Evolutionary conservation across 169 alveolate genomes (phyloP), one percentile per base, ranked within the genome.

Genomic region (Plasmodium reichenowi): DNA sequence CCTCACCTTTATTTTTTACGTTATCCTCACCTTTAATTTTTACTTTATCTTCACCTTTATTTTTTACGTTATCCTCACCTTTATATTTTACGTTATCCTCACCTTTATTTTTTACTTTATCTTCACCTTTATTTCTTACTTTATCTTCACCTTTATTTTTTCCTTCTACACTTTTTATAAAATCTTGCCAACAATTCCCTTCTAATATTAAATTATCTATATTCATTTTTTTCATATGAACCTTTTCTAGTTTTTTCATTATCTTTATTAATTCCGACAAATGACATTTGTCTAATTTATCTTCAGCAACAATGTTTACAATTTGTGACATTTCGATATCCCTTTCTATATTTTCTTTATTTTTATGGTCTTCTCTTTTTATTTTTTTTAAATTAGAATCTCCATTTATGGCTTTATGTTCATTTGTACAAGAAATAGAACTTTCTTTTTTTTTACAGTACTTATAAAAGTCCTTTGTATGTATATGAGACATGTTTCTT

Each of bases 261-360:
- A 83, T 20, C 47, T 38, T 83, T 24, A 70, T 24, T 48, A 83
- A 83, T 12, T 83, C 86, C 15, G 20, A 20, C 38, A 83, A 48
- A 63, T 62, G 72, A 22, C 20, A 68, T 20, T 38, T 45, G 15
- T 29, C 32, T 58, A 83, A 43, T n/a, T 70, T 85, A 17, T 60
- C 73, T 72, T 52, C 63, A 63, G 32, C 68, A 62, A 47, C 59
- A 17, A 54, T 29, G 2, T 59, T 47, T 56, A 45, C 86, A 50
- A 38, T 43, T 4, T 4, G 12, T 8, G n/a, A 15, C 2, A 32
- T 12, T 6, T 59, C 50, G 2, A 38, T 38, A 38, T 38, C 10
- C 47, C 10, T 5, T 38, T 38, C 47, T 38, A 7, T 7, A 43
- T 45, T 62, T 58, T 24, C 24, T 17, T 74, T 74, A 8, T 15